phyloP scores from a whole-genome alignment of 2,329 filamentous ascomycete species.

The Didymella exigua region DNA sequence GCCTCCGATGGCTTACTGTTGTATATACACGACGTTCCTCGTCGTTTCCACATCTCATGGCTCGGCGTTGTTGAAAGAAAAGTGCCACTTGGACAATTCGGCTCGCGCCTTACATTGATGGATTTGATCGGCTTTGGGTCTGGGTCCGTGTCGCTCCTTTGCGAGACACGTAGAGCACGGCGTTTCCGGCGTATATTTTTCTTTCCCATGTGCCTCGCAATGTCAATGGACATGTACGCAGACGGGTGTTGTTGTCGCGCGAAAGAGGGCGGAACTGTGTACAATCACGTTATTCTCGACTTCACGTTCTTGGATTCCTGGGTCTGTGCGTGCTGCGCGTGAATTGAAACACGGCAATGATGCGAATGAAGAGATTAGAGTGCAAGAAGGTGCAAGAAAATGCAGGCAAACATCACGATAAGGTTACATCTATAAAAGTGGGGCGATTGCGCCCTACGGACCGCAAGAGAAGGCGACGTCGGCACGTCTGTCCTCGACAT shows the following conservation, averaged over 20 bases:
- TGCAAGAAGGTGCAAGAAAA: no score
- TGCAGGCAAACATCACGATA: not conserved
- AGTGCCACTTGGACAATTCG: conserved; percentile 15
- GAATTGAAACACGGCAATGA: no score
- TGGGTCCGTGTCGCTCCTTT: conserved; percentile 14
- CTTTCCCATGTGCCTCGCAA: no score
- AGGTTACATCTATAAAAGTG: conserved; percentile 3
- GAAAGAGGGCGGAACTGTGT: no score
- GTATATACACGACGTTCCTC: conserved; percentile 6
- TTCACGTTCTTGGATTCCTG: no score
- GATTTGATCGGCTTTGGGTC: not conserved
- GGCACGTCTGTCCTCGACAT: not conserved
- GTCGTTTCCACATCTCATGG: conserved; percentile 9
- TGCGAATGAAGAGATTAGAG: no score
- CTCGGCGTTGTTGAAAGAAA: conserved; percentile 14
- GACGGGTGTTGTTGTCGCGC: no score
- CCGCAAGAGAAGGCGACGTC: not conserved
- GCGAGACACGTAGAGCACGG: conserved; percentile 15
- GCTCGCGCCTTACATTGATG: conserved; percentile 7
- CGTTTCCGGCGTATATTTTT: no score
- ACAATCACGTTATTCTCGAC: no score
- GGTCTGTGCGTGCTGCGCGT: no score
- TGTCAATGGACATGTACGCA: no score
- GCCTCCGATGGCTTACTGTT: not conserved
- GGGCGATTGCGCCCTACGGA: conserved; percentile 9